Percentiles rank a stretch among this genome's conserved stretches.
Conservation (phyloP, 2,329 filamentous ascomycete genomes). For the Scytalidium sp. region DNA sequence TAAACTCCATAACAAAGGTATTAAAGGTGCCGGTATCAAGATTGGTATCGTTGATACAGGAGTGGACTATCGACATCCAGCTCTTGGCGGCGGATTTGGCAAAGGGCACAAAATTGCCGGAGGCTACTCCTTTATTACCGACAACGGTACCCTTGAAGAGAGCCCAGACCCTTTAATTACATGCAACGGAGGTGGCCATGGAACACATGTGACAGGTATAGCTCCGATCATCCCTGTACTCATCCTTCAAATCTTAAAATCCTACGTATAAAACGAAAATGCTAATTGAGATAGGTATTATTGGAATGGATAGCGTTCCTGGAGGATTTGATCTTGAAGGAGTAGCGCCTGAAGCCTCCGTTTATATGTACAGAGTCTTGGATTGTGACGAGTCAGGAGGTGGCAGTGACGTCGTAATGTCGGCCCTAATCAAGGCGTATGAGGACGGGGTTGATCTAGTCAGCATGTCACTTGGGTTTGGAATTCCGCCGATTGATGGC, state of each 20-base stretch:
- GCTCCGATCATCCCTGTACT: background rate
- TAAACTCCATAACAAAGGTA: constrained; percentile 35
- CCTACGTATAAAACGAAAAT: background rate
- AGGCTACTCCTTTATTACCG: background rate
- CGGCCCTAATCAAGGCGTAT: constrained; percentile 16
- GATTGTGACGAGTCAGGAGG: constrained; percentile 12
- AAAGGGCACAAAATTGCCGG: constrained; percentile 2
- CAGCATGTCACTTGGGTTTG: constrained; percentile 19
- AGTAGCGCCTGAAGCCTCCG: constrained; percentile 17
- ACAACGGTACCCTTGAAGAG: background rate
- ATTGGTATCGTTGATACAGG: constrained; percentile 34
- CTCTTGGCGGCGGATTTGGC: constrained; percentile 7
- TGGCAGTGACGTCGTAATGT: constrained; percentile 15
- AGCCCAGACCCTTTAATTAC: constrained; percentile 15
- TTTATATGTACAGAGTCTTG: constrained; percentile 20
- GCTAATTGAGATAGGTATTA: constrained; percentile 12
- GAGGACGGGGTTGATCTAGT: constrained; percentile 19
- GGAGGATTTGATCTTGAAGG: constrained; percentile 15
- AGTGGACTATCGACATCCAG: constrained; percentile 6
- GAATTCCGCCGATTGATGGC: constrained; percentile 2
- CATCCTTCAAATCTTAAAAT: background rate
- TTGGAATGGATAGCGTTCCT: constrained; percentile 13
- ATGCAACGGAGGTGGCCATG: constrained; percentile 17
- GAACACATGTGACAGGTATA: constrained; percentile 18
- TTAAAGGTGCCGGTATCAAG: constrained; percentile 38